These are phyloP conservation scores for Phytophthora hibernalis DNA, from an alignment of 352 stramenopile species.

Conservation along the genomic window DNA sequence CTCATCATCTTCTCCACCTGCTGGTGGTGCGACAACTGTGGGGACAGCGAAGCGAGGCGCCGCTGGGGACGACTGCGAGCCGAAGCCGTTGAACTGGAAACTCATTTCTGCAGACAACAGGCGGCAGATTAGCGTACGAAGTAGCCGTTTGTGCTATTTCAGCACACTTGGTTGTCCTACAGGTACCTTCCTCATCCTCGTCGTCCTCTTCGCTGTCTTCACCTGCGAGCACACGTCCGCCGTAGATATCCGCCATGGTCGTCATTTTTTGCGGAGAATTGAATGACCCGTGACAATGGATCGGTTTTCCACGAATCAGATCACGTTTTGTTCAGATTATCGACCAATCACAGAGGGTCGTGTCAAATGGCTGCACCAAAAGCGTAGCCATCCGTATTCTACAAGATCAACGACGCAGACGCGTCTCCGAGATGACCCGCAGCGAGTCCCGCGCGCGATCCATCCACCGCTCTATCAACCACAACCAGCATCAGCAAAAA, in stretches of 20 bases:
- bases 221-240: conserved; percentile 72
- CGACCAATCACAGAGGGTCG: no score
- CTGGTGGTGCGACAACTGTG: conserved; percentile 30
- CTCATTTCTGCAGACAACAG: conserved; percentile 42
- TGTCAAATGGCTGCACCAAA: no score
- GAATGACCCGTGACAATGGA: background rate
- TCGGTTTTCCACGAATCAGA: no score
- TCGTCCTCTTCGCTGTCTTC: conserved; percentile 87
- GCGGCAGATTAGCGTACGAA: conserved; percentile 1
- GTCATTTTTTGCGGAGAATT: no score
- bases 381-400: conserved; percentile 7
- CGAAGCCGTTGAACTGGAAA: conserved; percentile 59
- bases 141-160: background rate
- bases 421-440: conserved; percentile 82
- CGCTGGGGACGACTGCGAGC: conserved; percentile 24
- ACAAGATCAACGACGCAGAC: conserved; percentile 57
- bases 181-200: conserved; percentile 71
- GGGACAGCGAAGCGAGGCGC: conserved; percentile 42
- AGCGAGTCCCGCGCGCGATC: conserved; percentile 82
- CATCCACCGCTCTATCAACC: conserved; percentile 75
- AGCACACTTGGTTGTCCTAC: background rate
- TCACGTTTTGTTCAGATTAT: no score
- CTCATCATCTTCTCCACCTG: conserved; percentile 30
- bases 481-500: conserved; percentile 8
- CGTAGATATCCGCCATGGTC: conserved; percentile 63